A percentile compares a stretch with the other conserved stretches of the same genome.
Conservation (phyloP, 768 basidiomycete genomes). For the Mycena haematopus region DNA sequence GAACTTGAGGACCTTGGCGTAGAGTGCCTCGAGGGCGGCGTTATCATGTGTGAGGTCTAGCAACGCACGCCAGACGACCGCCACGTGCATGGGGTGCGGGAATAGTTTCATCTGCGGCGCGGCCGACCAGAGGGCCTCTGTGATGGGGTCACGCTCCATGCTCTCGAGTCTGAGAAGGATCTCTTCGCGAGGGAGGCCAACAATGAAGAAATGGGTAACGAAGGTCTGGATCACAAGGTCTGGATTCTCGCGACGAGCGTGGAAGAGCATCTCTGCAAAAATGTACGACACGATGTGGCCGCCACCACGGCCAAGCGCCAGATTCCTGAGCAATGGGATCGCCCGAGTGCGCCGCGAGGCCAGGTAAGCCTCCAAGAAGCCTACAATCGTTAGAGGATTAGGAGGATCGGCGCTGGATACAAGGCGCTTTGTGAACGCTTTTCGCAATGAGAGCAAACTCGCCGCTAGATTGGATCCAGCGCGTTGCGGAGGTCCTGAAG, state of each 20-base stretch:
- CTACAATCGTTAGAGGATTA: conserved; percentile 36
- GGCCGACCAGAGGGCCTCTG: conserved; percentile 19
- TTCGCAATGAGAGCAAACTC: conserved; percentile 35
- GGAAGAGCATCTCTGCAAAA: conserved; percentile 53
- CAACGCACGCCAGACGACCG: conserved; percentile 50
- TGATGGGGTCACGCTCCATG: conserved; percentile 14
- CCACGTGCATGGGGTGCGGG: conserved; percentile 41
- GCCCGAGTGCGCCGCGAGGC: conserved; percentile 42
- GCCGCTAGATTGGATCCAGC: conserved; percentile 29
- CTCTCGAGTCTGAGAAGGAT: conserved; percentile 31
- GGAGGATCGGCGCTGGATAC: conserved; percentile 28
- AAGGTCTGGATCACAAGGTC: conserved; percentile 52
- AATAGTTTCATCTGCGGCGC: conserved; percentile 38
- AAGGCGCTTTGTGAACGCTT: conserved; percentile 19
- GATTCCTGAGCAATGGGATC: conserved; percentile 41
- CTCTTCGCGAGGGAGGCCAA: conserved; percentile 56
- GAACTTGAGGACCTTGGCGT: conserved; percentile 48
- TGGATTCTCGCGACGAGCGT: conserved; percentile 36
- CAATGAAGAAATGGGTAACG: conserved; percentile 54
- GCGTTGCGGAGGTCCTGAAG: conserved; percentile 13
- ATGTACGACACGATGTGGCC: conserved; percentile 38
- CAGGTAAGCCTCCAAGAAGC: conserved; percentile 45
- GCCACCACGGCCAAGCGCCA: conserved; percentile 34
- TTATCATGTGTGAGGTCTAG: conserved; percentile 33
- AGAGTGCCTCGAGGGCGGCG: conserved; percentile 44